Base-by-base conservation (phyloP, 345 rosid genomes). In the Linum tenue region DNA sequence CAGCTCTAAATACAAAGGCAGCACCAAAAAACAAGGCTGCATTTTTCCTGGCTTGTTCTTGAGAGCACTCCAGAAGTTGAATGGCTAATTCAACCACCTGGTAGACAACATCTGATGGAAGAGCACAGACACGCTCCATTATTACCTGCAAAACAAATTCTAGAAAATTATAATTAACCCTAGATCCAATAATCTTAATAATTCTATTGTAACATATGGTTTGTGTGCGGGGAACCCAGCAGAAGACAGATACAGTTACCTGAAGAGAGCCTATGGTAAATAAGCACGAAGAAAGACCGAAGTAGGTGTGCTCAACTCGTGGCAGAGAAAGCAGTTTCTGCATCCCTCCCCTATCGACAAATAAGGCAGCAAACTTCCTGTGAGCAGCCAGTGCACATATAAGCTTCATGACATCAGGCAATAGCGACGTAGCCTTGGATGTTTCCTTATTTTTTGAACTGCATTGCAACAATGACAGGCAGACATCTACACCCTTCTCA, bases 101-200 rank as follows among this genome's bases (percentile, higher is more conserved):
- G 72, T 76, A 73, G 62, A 90, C 90, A 70, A 85, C 77, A 76
- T 81, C 96, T 41, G 86, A 72, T 62, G 97, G 89, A 69, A 94
- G 99, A 9, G 97, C 97, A 67, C 99, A 94, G 31, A 90, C 97
- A 58, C 99, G 96, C 70, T 94, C 97, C 99, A 94, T 94, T 67
- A 94, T 94, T 53, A 89, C 97, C 99, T 94, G 80, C 44, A 70
- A 73, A 22, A 71, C 12, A 60, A 31, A 55, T 36, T 51, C n/a
- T n/a, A 69, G 1, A 57, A 62, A 39, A 44, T 63, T 42, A 75
- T 65, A 65, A 62, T 40, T 66, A 39, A 67, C 39, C 5, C 35
- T 42, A 62, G 55, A 4, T 41, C 63, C 0, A 7, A 57, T 58
- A 70, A 57, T n/a, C 66, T 58, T 22, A 2, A 2, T 14, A 5